Base-by-base conservation (phyloP, 2,329 filamentous ascomycete genomes). In the Aspergillus fumigatiaffinis region DNA sequence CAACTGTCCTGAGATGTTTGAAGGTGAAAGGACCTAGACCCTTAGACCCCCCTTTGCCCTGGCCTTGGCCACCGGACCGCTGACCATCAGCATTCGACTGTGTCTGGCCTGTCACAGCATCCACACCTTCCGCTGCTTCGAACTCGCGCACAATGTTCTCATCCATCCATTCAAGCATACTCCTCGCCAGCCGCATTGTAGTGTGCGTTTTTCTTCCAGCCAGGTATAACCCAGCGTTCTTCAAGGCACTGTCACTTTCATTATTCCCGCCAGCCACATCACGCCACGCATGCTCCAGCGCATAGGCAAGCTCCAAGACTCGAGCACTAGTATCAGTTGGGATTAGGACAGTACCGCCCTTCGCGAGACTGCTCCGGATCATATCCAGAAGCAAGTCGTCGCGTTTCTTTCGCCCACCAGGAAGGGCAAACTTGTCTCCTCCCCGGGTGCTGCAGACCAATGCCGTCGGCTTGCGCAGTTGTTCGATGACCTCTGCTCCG, bases 111-210 rank as follows among this genome's bases (percentile, higher is more conserved):
- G 66, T 64, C 6, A 66, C 66, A 52, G 67, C 69, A 55, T 78
- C 75, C 25, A 70, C 71, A 38, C 76, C 75, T 57, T 78, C 75
- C 1, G 74, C 80, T 17, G 88, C 86, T 71, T 96, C 92, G 60
- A 96, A 95, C 67, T 97, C 93, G 54, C 92, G 87, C 46, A 96
- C 89, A 58, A 99, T 95, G 57, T 87, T 88, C 68, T 97, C 92
- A 70, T 97, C 92, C 92, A 99, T 97, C 94, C 94, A 99, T 71
- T 99, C 94, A 32, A 99, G 80, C 90, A 99, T 96, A 72, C 93
- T 97, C 63, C 92, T 84, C 26, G 93, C 90, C 64, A 97, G 91
- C 53, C 91, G 84, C 82, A 97, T 90, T 0, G 92, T 96, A 60
- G 91, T 92, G 57, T 90, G 88, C 62, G 91, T 89, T 60, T 91